Evolutionary conservation across 169 alveolate species (phyloP), one percentile per base, ranked within the genome.

Genomic region (Neospora caninum): DNA sequence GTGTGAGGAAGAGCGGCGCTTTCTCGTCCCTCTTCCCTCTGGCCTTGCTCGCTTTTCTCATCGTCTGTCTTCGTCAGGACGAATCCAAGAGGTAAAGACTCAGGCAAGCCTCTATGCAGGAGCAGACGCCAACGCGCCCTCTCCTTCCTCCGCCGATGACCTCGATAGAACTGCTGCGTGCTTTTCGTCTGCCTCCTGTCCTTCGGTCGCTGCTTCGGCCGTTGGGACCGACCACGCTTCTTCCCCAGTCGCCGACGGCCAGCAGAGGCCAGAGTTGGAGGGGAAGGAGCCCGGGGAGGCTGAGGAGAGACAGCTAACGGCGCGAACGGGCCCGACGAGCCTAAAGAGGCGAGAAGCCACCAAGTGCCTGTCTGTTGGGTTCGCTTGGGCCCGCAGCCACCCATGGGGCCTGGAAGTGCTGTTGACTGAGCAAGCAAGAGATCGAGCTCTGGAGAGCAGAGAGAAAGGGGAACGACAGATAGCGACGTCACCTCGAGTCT

Each of bases 351-450:
- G n/a, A 16, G 31, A 22, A 9, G 73, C 7, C 7, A 22, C 34
- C 89, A 22, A 34, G 38, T 42, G 6, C 25, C 67, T 82, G 36
- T 36, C 64, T 13, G 69, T 82, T 31, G 41, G 67, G 53, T 36
- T 22, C 41, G 4, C 58, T 20, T 82, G 89, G 89, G 64, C 41
- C 18, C 1, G 41, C 38, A 38, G 39, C 67, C 64, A 82, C 67
- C 89, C 53, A 1, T 82, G 89, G 89, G 67, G 89, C 36, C 43
- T 43, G 34, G 89, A 82, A 67, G 64, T 41, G 64, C 67, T 82
- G 29, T 67, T 82, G 41, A 82, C 43, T 18, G 89, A 82, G 39
- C 43, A 36, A 2, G 69, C 41, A 39, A 16, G 58, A 9, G 89
- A 82, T 9, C 43, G 38, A 29, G 43, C 34, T 41, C 67, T 7